These are phyloP conservation scores for Dactylonectria macrodidyma DNA, from an alignment of 2,329 filamentous ascomycete species.

Conservation along the genomic window DNA sequence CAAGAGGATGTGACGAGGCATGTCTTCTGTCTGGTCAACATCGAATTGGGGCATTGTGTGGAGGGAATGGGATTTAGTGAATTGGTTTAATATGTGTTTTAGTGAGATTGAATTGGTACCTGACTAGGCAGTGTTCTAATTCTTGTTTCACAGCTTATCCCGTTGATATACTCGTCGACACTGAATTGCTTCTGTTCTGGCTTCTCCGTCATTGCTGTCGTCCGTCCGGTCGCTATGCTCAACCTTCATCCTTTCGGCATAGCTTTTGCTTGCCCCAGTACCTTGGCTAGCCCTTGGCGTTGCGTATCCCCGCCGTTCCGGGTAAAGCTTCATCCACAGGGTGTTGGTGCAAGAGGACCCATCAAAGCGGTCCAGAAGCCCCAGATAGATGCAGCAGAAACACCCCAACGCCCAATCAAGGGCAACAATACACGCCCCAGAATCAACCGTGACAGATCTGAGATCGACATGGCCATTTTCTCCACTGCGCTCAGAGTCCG, in stretches of 20 bases:
- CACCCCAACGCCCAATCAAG: background rate
- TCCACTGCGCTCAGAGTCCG: slow-evolving; percentile 41
- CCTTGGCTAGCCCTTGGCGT: too few relatives aligned
- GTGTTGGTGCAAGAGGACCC: background rate
- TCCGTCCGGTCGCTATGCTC: slow-evolving; percentile 8
- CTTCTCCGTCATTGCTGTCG: background rate
- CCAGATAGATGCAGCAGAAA: background rate
- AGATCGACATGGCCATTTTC: slow-evolving; percentile 21
- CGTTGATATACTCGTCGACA: slow-evolving; percentile 20
- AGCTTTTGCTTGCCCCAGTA: background rate
- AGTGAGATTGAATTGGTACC: slow-evolving; percentile 3
- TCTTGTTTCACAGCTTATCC: background rate
- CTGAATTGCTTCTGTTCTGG: slow-evolving; percentile 9
- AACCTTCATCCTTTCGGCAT: slow-evolving; percentile 22
- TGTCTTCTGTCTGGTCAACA: slow-evolving; percentile 29
- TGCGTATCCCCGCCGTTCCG: slow-evolving; percentile 24
- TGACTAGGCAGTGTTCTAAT: background rate
- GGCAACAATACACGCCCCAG: background rate
- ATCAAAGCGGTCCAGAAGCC: background rate
- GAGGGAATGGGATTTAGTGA: background rate
- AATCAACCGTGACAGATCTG: slow-evolving; percentile 14
- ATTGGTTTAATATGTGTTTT: slow-evolving; percentile 10
- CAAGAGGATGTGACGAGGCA: slow-evolving; percentile 71
- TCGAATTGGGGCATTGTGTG: slow-evolving; percentile 18
- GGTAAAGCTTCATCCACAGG: slow-evolving; percentile 47